Evolutionary conservation across 2,329 filamentous ascomycete species (phyloP).

Genomic region (Diplodia sapinea): DNA sequence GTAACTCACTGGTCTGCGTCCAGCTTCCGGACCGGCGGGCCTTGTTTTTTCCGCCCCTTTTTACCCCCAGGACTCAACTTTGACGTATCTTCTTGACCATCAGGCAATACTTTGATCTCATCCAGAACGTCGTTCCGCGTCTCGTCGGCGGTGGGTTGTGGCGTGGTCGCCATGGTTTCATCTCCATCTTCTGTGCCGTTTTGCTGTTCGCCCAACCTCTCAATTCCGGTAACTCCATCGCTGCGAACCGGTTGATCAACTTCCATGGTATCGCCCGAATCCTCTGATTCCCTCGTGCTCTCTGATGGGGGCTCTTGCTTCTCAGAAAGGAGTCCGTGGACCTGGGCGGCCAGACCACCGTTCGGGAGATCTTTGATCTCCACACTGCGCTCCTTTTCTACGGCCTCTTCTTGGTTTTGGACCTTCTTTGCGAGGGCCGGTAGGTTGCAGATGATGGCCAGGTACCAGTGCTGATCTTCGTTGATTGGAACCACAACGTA

Average conservation of each 20-base stretch:
- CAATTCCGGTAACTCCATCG: background rate
- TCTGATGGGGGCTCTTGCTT: background rate
- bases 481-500: conserved; percentile 94
- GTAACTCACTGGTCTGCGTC: conserved; percentile 12
- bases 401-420: conserved; percentile 36
- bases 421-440: conserved; percentile 59
- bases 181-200: background rate
- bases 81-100: background rate
- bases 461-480: conserved; percentile 86
- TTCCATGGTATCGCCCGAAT: conserved; percentile 1
- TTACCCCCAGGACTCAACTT: background rate
- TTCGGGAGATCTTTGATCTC: conserved; percentile 1
- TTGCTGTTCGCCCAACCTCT: background rate
- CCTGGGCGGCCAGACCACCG: background rate
- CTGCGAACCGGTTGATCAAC: background rate
- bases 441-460: conserved; percentile 93
- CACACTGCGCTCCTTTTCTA: background rate
- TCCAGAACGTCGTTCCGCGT: background rate
- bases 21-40: background rate
- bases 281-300: background rate
- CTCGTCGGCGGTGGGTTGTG: background rate
- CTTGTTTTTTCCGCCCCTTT: conserved; percentile 8
- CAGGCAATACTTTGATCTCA: background rate
- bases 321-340: background rate
- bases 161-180: background rate